Evolutionary conservation across 2,329 filamentous ascomycete genomes (phyloP), one percentile per base, ranked within the genome.

Genomic region (Colletotrichum brevisporum): DNA sequence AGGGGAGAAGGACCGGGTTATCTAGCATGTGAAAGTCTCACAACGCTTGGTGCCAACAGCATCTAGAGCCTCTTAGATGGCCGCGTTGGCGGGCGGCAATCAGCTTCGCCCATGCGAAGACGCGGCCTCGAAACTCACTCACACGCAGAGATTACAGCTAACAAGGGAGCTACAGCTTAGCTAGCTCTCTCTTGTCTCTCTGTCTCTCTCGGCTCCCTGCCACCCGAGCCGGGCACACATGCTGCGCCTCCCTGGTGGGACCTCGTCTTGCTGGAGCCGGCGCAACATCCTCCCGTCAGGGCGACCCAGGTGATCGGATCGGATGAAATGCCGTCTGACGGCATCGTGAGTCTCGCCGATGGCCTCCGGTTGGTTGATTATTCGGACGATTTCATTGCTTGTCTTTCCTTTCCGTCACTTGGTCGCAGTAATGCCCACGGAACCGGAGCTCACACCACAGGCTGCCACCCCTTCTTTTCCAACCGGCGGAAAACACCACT

Each of bases 251-350:
- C 66, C 55, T 45, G 55, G 24, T 62, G 59, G 45, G 24, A 27
- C 48, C 21, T 47, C 43, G 26, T 21, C 24, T 50, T 27, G 24
- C 50, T 36, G 55, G 41, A 36, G 54, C 67, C 67, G 67, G 67
- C 56, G 62, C 67, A 69, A 69, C 56, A 69, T 66, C 55, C 50
- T 67, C 50, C 67, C 67, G 67, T 45, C 62, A 61, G 36, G 43
- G 56, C 24, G n/a, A 24, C 51, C 55, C 55, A 66, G 15, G 62
- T 26, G 16, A 39, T 51, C 41, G 54, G 55, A 56, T 61, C 67
- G 67, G 67, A 69, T 16, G 67, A 69, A 69, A 69, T 67, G 45
- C 43, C 18, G 48, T 57, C 61, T 55, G 39, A 5, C 51, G 54
- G 62, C 50, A 36, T 56, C 51, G 62, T 60, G 21, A 66, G 66